Base-by-base conservation (phyloP, 768 basidiomycete species). In the Macrolepiota dolichaula region DNA sequence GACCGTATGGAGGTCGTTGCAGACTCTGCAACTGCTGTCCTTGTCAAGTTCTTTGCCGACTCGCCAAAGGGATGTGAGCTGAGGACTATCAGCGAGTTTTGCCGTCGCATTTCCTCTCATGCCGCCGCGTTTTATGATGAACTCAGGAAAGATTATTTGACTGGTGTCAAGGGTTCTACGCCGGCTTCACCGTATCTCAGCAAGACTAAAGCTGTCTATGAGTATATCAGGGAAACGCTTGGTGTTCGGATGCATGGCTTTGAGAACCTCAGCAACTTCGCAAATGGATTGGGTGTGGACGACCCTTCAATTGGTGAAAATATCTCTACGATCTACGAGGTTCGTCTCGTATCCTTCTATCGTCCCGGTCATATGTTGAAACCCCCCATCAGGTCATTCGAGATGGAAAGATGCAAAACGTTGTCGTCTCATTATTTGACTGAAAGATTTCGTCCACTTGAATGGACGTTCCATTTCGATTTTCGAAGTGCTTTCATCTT, bases 281-380 rank as follows among this genome's bases (percentile, higher is more conserved):
- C 64, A 1, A 75, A 77, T 53, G 80, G 76, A 1, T 69, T 81
- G 25, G 79, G 80, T 24, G 72, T 73, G 11, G 80, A 81, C 50
- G 79, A 90, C 40, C 77, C 73, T 5, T 88, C 87, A 0, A 75
- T 91, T 52, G 92, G 92, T 2, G 81, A 88, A 71, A 86, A 86
- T 65, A 84, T 92, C n/a, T 81, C 87, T 5, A 74, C 78, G 57
- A 90, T 94, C 57, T 85, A 89, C 55, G 92, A 93, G 77, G 81
- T 81, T 55, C 40, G 78, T 68, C 38, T 13, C 61, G 15, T 19
- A n/a, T 7, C 3, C 6, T 13, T 7, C 4, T 3, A 44, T 2
- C 42, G 3, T 1, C 42, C 42, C 15, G 42, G 9, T 22, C 42
- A 44, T 44, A 6, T 19, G 32, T 64, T 62, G 61, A 57, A n/a